Conservation (phyloP, 2,329 filamentous ascomycete genomes). For the Fusarium gaditjirri region DNA sequence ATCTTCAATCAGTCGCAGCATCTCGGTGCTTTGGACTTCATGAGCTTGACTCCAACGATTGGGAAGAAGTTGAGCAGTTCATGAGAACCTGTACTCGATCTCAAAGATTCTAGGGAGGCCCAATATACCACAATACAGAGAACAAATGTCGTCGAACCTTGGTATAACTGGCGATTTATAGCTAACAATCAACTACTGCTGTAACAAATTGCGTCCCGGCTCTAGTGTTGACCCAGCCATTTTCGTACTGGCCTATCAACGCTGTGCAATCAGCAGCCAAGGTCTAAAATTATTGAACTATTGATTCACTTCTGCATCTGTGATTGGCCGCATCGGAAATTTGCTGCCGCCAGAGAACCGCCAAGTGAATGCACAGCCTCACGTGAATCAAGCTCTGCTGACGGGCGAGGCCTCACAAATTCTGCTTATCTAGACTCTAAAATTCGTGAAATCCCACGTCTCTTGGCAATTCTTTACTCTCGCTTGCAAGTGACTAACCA, state of each 20-base stretch:
- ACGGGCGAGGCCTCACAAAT: constrained; percentile 7
- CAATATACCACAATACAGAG: accelerated
- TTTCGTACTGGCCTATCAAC: not conserved
- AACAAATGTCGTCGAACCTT: accelerated
- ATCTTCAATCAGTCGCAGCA: not conserved
- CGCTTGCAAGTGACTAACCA: not conserved
- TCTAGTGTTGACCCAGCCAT: not conserved
- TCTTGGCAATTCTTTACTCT: not conserved
- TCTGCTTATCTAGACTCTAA: not conserved
- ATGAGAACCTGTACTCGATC: not conserved
- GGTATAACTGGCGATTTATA: too few relatives aligned
- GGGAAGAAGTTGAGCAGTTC: not conserved
- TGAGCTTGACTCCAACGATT: not conserved
- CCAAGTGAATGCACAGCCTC: constrained; percentile 23
- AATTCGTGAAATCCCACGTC: not conserved
- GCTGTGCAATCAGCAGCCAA: not conserved
- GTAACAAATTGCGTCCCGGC: accelerated
- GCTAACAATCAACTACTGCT: not conserved
- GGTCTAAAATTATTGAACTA: not conserved
- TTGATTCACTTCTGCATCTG: not conserved
- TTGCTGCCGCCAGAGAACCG: not conserved
- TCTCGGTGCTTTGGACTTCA: not conserved
- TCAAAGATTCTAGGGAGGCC: accelerated
- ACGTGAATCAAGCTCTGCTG: constrained; percentile 22
- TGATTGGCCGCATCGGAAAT: constrained; percentile 19